phyloP scores from a whole-genome alignment of 768 basidiomycete species.

The Polyporus arcularius region DNA sequence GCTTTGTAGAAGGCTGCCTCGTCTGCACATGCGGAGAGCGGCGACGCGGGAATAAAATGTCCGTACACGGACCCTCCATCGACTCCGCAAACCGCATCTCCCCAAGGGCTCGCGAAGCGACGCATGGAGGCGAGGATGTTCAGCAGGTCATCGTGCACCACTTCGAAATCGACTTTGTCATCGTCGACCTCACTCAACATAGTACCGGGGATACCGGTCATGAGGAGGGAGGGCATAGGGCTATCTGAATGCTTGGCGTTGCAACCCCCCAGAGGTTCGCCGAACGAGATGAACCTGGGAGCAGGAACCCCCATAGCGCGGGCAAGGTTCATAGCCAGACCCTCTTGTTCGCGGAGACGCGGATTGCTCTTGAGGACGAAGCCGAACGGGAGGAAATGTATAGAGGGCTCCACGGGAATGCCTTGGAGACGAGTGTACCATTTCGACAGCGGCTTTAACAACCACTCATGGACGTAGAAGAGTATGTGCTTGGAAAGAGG shows the following conservation, averaged over 20 bases:
- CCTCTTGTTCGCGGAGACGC: conserved; percentile 4
- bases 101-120: conserved; percentile 1
- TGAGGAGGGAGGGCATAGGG: conserved; percentile 2
- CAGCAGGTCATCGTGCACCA: not conserved
- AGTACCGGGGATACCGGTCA: conserved; percentile 1
- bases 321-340: conserved; percentile 9
- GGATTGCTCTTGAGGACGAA: conserved; percentile 1
- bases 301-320: conserved; percentile 8
- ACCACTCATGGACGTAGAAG: conserved; percentile 5
- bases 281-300: conserved; percentile 6
- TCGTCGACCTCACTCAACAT: not conserved
- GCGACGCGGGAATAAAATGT: not conserved
- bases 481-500: conserved; percentile 1
- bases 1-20: conserved; percentile 1
- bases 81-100: conserved; percentile 5
- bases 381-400: not conserved
- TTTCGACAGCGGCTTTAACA: not conserved
- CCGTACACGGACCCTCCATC: not conserved
- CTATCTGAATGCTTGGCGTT: not conserved
- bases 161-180: conserved; percentile 6
- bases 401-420: not conserved
- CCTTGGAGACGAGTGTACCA: not conserved
- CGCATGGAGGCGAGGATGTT: conserved; percentile 6
- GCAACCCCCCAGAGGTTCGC: not conserved
- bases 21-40: not conserved